Evolutionary conservation across 495 filamentous ascomycete genomes (phyloP).

Genomic region (Diplogelasinospora grovesii): DNA sequence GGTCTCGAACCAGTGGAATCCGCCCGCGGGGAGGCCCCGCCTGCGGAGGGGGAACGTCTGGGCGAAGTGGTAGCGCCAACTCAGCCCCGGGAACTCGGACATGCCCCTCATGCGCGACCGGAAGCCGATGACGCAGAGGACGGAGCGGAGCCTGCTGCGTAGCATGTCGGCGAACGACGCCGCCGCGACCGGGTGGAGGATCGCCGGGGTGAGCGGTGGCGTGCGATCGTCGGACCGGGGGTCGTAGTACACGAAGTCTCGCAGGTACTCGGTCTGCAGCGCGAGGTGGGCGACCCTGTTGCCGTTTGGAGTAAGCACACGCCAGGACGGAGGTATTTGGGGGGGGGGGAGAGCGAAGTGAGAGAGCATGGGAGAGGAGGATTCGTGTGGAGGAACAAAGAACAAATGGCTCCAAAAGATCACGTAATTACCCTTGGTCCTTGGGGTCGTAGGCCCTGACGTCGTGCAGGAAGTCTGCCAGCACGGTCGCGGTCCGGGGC

Average conservation of each 20-base stretch:
- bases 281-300: no score
- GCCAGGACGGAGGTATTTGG: no score
- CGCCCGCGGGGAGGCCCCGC: neutral
- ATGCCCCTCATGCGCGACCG: neutral
- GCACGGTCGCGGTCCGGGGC: neutral
- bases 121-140: neutral
- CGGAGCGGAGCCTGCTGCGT: neutral
- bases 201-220: neutral
- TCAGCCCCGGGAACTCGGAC: neutral
- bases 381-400: no score
- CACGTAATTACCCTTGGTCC: neutral
- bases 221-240: neutral
- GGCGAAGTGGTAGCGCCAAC: neutral
- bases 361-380: no score
- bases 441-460: neutral
- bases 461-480: neutral
- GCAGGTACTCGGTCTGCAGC: no score
- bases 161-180: neutral
- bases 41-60: neutral
- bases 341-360: no score
- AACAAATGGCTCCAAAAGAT: neutral
- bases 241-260: neutral
- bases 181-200: neutral
- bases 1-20: neutral
- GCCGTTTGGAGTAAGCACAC: no score